A percentile compares a stretch with the other conserved stretches of the same genome.
Conservation (phyloP, 1,284 basidiomycete species). For the Cutaneotrichosporon sp. region DNA sequence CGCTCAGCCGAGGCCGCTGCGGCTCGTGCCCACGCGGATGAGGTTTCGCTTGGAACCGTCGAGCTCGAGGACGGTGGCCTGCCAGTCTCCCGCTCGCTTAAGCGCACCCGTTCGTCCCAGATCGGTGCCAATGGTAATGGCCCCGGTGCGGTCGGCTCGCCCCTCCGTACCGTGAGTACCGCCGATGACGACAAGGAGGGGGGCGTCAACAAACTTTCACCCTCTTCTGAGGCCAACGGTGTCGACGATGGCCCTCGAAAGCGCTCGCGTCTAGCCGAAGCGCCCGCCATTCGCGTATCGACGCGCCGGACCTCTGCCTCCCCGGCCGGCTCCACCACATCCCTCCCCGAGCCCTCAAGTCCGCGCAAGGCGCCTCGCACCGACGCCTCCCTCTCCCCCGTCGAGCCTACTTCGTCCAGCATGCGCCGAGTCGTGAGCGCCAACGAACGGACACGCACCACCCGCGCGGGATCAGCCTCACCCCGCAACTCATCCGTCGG, state of each 20-base stretch:
- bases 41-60: constrained; percentile 4
- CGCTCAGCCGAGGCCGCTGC: constrained; percentile 17
- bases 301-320: constrained; percentile 8
- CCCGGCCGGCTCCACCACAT: constrained; percentile 5
- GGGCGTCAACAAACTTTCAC: not conserved
- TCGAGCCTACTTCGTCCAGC: constrained; percentile 2
- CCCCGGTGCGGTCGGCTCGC: constrained; percentile 19
- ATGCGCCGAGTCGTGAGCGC: constrained; percentile 20
- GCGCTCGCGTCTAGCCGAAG: constrained; percentile 15
- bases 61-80: constrained; percentile 17
- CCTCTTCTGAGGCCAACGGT: not conserved
- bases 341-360: constrained; percentile 5
- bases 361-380: not conserved
- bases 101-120: constrained; percentile 31
- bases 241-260: constrained; percentile 3
- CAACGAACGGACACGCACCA: constrained; percentile 3
- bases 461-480: not conserved
- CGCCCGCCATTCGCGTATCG: not conserved
- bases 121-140: constrained; percentile 15
- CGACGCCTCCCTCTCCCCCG: not conserved
- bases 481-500: constrained; percentile 18
- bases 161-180: constrained; percentile 26
- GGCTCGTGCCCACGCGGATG: constrained; percentile 1
- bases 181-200: constrained; percentile 9
- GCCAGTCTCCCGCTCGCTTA: constrained; percentile 19